Evolutionary conservation across 2,329 filamentous ascomycete species (phyloP).

Genomic region (Mariannaea elegans): DNA sequence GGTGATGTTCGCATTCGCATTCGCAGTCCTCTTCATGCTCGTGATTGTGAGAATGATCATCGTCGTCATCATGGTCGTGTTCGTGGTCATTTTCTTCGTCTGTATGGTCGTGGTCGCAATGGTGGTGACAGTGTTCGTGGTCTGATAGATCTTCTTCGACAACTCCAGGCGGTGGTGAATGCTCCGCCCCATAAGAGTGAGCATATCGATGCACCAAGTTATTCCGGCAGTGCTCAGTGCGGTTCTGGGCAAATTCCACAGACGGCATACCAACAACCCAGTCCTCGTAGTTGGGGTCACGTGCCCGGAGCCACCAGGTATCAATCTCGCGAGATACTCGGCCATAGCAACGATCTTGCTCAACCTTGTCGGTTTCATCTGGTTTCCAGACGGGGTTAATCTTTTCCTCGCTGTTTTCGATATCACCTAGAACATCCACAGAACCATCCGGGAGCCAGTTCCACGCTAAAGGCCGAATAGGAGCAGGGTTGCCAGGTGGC

Average conservation of each 20-base stretch:
- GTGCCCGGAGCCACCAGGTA: slow-evolving; percentile 69
- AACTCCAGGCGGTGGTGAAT: slow-evolving; percentile 47
- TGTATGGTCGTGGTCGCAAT: slow-evolving; percentile 24
- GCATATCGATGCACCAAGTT: slow-evolving; percentile 67
- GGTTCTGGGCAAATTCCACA: slow-evolving; percentile 65
- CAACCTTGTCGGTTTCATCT: slow-evolving; percentile 64
- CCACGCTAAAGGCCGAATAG: slow-evolving; percentile 62
- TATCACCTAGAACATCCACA: slow-evolving; percentile 41
- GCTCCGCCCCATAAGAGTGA: slow-evolving; percentile 53
- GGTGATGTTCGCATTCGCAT: slow-evolving; percentile 36
- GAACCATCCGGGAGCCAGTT: slow-evolving; percentile 61
- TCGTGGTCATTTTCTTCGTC: slow-evolving; percentile 29
- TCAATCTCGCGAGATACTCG: slow-evolving; percentile 72
- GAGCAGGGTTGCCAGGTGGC: slow-evolving; percentile 59
- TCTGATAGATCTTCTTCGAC: slow-evolving; percentile 52
- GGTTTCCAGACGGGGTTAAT: slow-evolving; percentile 60
- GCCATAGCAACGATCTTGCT: slow-evolving; percentile 67
- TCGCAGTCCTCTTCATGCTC: slow-evolving; percentile 41
- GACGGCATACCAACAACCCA: slow-evolving; percentile 68
- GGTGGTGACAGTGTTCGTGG: slow-evolving; percentile 48
- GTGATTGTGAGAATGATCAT: slow-evolving; percentile 43
- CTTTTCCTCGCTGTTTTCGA: slow-evolving; percentile 52
- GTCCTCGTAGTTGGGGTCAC: slow-evolving; percentile 67
- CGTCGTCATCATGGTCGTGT: slow-evolving; percentile 37
- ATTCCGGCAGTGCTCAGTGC: slow-evolving; percentile 66